Base-by-base conservation (phyloP, 208 protist species). In the Wallacemonas sp. region DNA sequence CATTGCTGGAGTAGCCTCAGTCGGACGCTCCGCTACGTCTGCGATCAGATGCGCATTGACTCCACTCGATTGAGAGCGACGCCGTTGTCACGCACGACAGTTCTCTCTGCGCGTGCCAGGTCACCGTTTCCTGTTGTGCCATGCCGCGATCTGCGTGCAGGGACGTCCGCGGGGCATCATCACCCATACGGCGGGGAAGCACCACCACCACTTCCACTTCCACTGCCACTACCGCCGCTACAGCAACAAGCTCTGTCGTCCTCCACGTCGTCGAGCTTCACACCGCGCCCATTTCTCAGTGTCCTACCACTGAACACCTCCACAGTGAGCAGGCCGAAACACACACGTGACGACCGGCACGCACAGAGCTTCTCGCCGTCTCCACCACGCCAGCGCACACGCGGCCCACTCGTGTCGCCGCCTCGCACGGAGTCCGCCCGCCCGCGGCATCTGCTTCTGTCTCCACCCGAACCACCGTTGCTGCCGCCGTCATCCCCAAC, bases 1-100 rank as follows among this genome's bases (percentile, higher is more conserved):
- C 26, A 39, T 17, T 58, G 52, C 52, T 58, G 52, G 52, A 4
- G 52, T 39, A 58, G 17, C n/a, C 52, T 58, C n/a, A 19, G 32
- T n/a, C 17, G 14, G 9, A 58, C 52, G 4, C 26, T 58, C 30
- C 2, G 9, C 17, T 58, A 58, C 52, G 52, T 58, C 29, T 43
- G 52, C 52, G 26, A 9, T 14, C 16, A 17, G 47, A 8, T 55
- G 44, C 14, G 36, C 6, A 41, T 41, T 41, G 36, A 41, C 9
- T 17, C 6, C 36, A 41, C 36, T 6, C 36, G 36, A 17, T 41
- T 49, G n/a, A n/a, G n/a, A n/a, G n/a, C n/a, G 44, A 49, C 19
- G 17, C 19, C 17, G 19, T 23, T 17, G 44, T 49, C 17, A 23
- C n/a, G 9, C 44, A 49, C 44, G 19, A 5, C 44, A 49, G 4